Evolutionary conservation across 257 asterid species (phyloP), one percentile per base, ranked within the genome.

Genomic region (Nicotiana otophora): DNA sequence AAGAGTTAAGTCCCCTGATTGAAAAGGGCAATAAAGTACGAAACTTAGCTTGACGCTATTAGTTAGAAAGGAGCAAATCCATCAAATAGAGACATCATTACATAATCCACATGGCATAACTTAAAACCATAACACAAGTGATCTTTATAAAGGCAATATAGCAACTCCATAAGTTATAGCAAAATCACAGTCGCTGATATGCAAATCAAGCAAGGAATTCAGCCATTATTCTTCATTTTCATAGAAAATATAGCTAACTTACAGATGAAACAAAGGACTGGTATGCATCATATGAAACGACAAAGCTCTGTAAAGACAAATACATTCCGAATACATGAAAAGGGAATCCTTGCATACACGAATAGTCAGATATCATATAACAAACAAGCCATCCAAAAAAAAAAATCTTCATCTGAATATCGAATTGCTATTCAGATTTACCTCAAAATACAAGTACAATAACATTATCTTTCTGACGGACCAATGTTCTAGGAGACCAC

Each of bases 381-480:
- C 63, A 74, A 51, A 51, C 62, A 51, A 15, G 61, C 63, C 17
- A 75, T 51, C 39, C 63, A 75, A 23, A 23, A 23, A 23, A 23
- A 23, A 23, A 23, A 23, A 23, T 23, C 63, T 51, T 74, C 28
- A 63, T 51, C 53, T 8, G 28, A 2, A 80, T 28, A 63, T n/a
- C 65, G 9, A 81, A 64, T 48, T 23, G 77, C 48, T 30, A 42
- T 23, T 42, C 60, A 42, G 63, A 81, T 26, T 42, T 10, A 55
- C 72, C 65, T 81, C 82, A 79, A 81, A n/a, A 64, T 48, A 80
- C 17, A 80, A 81, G 60, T 81, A 64, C 83, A 81, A 80, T 23
- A 64, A 48, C 83, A 81, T 63, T 48, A 9, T 31, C 82, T 66
- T 63, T 62, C 82, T 51, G 30, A 62, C 42, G 19, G 82, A 23